These are phyloP conservation scores for Aphanomyces stellatus DNA, from an alignment of 352 stramenopile genomes.

Conservation along the genomic window DNA sequence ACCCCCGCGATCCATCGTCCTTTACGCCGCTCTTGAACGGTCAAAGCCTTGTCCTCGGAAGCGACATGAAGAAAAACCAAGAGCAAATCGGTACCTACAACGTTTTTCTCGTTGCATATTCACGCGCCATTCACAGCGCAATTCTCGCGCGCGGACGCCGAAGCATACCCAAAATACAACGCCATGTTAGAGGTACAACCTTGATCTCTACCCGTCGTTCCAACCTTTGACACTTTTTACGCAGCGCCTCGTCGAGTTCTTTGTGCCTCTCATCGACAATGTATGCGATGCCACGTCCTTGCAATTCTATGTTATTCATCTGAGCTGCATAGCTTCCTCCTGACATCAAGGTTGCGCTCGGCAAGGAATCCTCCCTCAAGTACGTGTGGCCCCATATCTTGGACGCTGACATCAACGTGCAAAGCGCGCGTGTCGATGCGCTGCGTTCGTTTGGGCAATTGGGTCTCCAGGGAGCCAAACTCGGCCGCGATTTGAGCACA, in stretches of 20 bases:
- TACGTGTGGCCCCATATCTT: neutral
- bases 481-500: conserved; percentile 63
- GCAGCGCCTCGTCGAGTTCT: conserved; percentile 72
- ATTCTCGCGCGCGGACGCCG: conserved; percentile 68
- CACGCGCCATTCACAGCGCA: conserved; percentile 41
- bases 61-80: conserved; percentile 67
- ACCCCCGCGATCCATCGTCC: conserved; percentile 72
- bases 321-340: conserved; percentile 38
- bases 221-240: neutral
- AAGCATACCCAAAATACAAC: conserved; percentile 76
- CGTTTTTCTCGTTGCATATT: neutral
- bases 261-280: conserved; percentile 74
- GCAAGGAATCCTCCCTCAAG: conserved; percentile 20
- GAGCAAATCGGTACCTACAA: conserved; percentile 47
- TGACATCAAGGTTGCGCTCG: conserved; percentile 61
- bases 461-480: conserved; percentile 49
- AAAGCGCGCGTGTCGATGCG: conserved; percentile 50
- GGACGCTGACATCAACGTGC: neutral
- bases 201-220: too few species aligned
- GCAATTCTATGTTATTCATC: neutral
- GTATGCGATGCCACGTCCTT: conserved; percentile 21
- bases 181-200: conserved; percentile 67
- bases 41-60: conserved; percentile 67
- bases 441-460: conserved; percentile 56
- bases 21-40: conserved; percentile 81